Base-by-base conservation (phyloP, 441 rosid genomes). In the Populus hybrid region DNA sequence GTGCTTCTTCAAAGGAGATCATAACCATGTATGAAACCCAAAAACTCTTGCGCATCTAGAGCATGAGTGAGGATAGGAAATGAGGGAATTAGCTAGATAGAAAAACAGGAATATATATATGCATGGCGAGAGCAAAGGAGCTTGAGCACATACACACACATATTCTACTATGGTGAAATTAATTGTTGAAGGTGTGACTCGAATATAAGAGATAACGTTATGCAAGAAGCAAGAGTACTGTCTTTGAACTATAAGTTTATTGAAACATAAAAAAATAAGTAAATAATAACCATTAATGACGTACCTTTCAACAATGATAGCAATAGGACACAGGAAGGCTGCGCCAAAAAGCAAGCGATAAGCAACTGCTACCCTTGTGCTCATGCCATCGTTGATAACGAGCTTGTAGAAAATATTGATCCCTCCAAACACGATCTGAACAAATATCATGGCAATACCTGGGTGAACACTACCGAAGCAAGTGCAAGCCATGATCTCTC, bases 261-360 rank as follows among this genome's bases (percentile, higher is more conserved):
- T 28, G 50, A 5, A 8, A 72, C 2, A 46, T 28, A 14, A 2
- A 28, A 28, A 24, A n/a, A 73, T 11, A 0, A 12, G 42, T 8
- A 21, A 3, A 54, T 7, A 68, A 6, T 11, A 67, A 35, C n/a
- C 10, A 54, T 28, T 24, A 14, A 28, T 6, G 3, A 24, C 28
- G 54, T 75, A 84, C 86, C 89, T 81, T 77, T 87, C 88, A 5
- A 80, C 14, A 63, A 85, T 9, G 66, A 85, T 64, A 70, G 89
- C 85, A 6, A 83, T 67, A 73, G 86, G 88, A 9, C 24, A 76
- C 42, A 82, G 50, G 77, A 85, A 72, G 16, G 82, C 82, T 0
- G 80, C 36, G 0, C 79, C 78, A 10, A 87, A 77, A 0, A 80
- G 32, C 71, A 78, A 78, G 18, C 84, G 72, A 8, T 79, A 80